Conservation (phyloP, 2,329 filamentous ascomycete species). For the Stemphylium vesicarium region DNA sequence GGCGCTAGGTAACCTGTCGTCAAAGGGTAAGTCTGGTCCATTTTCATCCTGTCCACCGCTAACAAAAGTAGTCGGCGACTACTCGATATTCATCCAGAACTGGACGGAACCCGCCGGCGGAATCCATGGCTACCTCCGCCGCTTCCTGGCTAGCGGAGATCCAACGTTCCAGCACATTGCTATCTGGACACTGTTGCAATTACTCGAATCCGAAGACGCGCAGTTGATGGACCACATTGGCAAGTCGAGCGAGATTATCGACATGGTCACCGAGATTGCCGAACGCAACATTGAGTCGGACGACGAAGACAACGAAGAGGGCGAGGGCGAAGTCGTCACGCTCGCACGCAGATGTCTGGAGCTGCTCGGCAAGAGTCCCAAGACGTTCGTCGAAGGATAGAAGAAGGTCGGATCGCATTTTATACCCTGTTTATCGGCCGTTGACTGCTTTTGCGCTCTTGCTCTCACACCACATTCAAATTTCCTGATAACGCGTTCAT, state of each 20-base stretch:
- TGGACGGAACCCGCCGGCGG: constrained; percentile 93
- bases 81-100: constrained; percentile 92
- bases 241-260: constrained; percentile 87
- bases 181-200: constrained; percentile 94
- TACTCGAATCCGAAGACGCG: constrained; percentile 93
- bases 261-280: constrained; percentile 89
- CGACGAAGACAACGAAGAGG: constrained; percentile 84
- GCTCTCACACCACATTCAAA: constrained; percentile 28
- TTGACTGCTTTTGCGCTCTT: constrained; percentile 22
- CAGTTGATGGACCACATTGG: constrained; percentile 86
- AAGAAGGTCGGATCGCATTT: constrained; percentile 23
- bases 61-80: constrained; percentile 78
- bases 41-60: constrained; percentile 25
- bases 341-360: constrained; percentile 90
- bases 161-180: constrained; percentile 99
- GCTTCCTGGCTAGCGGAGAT: constrained; percentile 92
- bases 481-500: constrained; percentile 34
- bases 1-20: constrained; percentile 92
- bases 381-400: constrained; percentile 81
- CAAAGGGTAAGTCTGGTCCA: constrained; percentile 72
- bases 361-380: constrained; percentile 78
- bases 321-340: constrained; percentile 90
- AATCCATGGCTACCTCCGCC: constrained; percentile 91
- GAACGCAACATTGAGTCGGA: constrained; percentile 88
- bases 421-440: constrained; percentile 34